Conservation (phyloP, 805 yeast species). For the Saccharomycopsis capsularis region DNA sequence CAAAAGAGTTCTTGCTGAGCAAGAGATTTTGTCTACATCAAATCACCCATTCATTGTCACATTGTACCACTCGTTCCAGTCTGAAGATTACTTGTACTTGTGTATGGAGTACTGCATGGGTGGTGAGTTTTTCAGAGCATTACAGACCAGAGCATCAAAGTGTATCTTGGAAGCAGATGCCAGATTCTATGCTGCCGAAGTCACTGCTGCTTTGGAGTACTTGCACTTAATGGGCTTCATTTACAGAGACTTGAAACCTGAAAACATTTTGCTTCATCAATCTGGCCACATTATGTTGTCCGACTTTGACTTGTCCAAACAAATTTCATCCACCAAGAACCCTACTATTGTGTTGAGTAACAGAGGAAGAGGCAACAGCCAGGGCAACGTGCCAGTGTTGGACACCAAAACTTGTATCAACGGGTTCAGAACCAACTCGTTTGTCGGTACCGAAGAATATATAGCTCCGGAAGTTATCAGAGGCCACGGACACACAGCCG, state of each 20-base stretch:
- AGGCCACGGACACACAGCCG: constrained; percentile 95
- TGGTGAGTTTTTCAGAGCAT: constrained; percentile 94
- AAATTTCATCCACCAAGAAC: constrained; percentile 65
- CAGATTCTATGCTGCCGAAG: constrained; percentile 91
- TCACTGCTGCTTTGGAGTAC: constrained; percentile 93
- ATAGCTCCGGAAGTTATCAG: constrained; percentile 97
- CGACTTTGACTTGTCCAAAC: constrained; percentile 93
- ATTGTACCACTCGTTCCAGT: constrained; percentile 91
- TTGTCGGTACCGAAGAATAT: constrained; percentile 98
- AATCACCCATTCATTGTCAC: constrained; percentile 98
- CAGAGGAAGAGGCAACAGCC: constrained; percentile 23
- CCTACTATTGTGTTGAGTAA: constrained; percentile 54
- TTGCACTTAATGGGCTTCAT: constrained; percentile 95
- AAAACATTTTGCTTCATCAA: constrained; percentile 87
- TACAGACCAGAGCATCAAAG: constrained; percentile 83
- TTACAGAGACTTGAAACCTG: constrained; percentile 94
- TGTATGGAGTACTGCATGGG: constrained; percentile 99
- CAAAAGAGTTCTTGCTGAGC: constrained; percentile 92
- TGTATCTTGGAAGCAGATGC: constrained; percentile 87
- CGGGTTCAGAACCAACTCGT: constrained; percentile 93
- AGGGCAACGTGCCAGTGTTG: constrained; percentile 50
- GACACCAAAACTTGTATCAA: constrained; percentile 95
- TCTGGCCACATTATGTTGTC: constrained; percentile 98
- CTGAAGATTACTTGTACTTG: constrained; percentile 80
- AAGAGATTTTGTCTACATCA: constrained; percentile 89